Conservation (phyloP, 1,284 basidiomycete genomes). For the Ustilago loliicola region DNA sequence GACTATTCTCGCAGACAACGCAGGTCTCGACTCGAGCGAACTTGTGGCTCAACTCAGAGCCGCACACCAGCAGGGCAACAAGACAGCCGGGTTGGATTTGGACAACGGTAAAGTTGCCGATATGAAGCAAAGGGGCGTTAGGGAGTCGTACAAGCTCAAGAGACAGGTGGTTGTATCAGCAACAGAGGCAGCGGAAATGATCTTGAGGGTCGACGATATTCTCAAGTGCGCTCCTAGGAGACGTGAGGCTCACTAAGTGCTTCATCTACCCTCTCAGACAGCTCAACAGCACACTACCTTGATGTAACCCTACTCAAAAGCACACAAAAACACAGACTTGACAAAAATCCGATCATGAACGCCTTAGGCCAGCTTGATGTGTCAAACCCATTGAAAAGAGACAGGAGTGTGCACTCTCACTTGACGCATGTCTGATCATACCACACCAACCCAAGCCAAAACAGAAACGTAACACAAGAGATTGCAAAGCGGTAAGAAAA, state of each 20-base stretch:
- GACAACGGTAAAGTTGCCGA: conserved; percentile 85
- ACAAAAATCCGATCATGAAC: not conserved
- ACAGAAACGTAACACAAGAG: not conserved
- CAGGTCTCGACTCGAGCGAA: conserved; percentile 96
- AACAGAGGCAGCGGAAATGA: conserved; percentile 98
- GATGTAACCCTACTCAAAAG: not conserved
- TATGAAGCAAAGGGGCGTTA: conserved; percentile 89
- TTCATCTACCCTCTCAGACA: not conserved
- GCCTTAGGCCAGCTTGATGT: not conserved
- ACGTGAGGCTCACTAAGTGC: conserved; percentile 73
- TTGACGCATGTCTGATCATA: not conserved
- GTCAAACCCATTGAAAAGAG: no score
- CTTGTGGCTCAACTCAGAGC: conserved; percentile 90
- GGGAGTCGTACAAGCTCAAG: conserved; percentile 98
- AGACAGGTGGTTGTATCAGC: conserved; percentile 93
- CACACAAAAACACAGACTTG: not conserved
- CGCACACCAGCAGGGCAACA: conserved; percentile 90
- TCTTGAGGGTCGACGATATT: conserved; percentile 83
- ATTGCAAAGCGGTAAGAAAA: not conserved
- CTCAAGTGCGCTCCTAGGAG: conserved; percentile 75
- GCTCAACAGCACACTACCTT: not conserved
- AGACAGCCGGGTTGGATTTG: conserved; percentile 92
- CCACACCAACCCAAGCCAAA: not conserved
- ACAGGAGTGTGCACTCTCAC: not conserved
- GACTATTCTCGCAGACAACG: conserved; percentile 96